phyloP scores from a whole-genome alignment of 805 yeast genomes.

The Wickerhamiella dianesei region DNA sequence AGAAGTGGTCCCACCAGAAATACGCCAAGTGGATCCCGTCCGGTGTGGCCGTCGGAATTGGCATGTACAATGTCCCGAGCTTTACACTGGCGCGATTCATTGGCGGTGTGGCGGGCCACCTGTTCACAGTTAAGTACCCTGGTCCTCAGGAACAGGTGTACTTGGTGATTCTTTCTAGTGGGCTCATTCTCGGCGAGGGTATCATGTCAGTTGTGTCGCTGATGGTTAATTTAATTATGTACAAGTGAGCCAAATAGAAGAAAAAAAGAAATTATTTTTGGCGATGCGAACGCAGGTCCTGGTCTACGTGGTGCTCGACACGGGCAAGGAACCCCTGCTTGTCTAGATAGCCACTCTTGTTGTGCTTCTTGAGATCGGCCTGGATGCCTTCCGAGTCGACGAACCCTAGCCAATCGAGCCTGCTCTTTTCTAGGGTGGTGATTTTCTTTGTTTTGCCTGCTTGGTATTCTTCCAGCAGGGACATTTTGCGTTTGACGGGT shows the following conservation, averaged over 20 bases:
- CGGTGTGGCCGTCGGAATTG: constrained; percentile 96
- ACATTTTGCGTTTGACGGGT: constrained; percentile 50
- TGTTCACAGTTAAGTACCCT: constrained; percentile 26
- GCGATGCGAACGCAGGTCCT: constrained; percentile 24
- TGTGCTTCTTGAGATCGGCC: constrained; percentile 68
- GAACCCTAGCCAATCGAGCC: constrained; percentile 89
- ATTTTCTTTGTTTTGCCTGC: constrained; percentile 62
- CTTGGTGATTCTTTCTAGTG: constrained; percentile 81
- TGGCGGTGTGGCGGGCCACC: constrained; percentile 64
- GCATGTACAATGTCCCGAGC: constrained; percentile 85
- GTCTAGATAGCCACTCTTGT: constrained; percentile 82
- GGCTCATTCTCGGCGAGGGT: constrained; percentile 90
- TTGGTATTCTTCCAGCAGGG: constrained; percentile 61
- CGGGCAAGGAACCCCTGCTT: constrained; percentile 79
- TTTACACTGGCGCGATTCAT: constrained; percentile 86
- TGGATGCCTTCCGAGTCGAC: constrained; percentile 75
- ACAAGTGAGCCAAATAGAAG: background rate
- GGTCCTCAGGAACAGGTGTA: constrained; percentile 42
- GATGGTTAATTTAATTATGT: constrained; percentile 31
- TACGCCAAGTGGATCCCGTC: constrained; percentile 53
- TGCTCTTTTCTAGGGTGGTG: constrained; percentile 82
- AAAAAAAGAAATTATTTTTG: background rate
- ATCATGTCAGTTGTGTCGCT: constrained; percentile 70
- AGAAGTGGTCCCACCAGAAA: constrained; percentile 10
- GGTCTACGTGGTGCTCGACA: constrained; percentile 49